These are phyloP conservation scores for Hamamelis virginiana DNA, from an alignment of 164 flowering plant species.

Conservation along the genomic window DNA sequence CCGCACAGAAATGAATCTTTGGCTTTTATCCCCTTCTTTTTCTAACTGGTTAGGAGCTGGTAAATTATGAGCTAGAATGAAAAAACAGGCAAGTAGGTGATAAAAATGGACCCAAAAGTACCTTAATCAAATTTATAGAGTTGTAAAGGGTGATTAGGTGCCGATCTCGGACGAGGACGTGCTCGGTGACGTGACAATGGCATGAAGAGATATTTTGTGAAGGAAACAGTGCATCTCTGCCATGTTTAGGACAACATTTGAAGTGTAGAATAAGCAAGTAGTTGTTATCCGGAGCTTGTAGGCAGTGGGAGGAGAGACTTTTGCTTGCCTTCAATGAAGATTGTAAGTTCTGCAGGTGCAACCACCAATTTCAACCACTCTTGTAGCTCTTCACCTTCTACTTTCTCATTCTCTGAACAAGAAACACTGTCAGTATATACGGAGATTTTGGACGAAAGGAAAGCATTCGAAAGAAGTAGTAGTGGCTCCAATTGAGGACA, in stretches of 20 bases:
- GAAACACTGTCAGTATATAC: not conserved
- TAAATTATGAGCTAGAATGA: not conserved
- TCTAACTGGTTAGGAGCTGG: constrained; percentile 4
- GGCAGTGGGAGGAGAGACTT: constrained; percentile 53
- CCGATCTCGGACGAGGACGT: constrained; percentile 3
- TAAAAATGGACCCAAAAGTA: constrained; percentile 1
- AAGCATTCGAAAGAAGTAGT: too few species aligned
- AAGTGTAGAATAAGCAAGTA: constrained; percentile 7
- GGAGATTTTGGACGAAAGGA: too few species aligned
- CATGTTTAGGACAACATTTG: not conserved
- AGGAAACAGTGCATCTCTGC: not conserved
- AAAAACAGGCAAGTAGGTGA: not conserved
- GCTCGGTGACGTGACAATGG: not conserved
- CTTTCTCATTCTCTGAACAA: constrained; percentile 77
- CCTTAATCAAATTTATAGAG: constrained; percentile 14
- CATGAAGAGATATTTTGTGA: not conserved
- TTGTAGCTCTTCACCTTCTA: constrained; percentile 90
- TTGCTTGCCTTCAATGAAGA: constrained; percentile 64
- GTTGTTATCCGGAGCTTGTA: constrained; percentile 18
- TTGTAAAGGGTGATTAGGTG: constrained; percentile 5
- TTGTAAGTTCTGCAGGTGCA: constrained; percentile 70
- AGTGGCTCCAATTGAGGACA: too few species aligned
- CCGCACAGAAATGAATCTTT: not conserved
- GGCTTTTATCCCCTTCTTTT: not conserved
- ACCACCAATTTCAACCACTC: constrained; percentile 85